Evolutionary conservation across 306 rosid genomes (phyloP).

Genomic region (Clitoria ternatea): DNA sequence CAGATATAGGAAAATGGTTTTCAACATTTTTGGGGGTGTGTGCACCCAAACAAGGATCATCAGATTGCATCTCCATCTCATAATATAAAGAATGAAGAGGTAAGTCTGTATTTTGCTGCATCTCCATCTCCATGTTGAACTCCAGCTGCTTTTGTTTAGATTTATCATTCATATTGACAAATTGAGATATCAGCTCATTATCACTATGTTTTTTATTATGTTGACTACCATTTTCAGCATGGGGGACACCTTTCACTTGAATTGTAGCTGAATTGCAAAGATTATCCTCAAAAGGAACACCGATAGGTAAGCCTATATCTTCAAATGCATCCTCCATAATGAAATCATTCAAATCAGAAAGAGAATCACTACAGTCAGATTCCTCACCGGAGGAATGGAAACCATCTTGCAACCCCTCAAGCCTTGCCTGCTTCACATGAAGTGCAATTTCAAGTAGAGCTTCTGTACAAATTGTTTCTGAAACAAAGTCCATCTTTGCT

Average conservation of each 20-base stretch:
- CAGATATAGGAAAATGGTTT: conserved; percentile 19
- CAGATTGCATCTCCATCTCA: conserved; percentile 38
- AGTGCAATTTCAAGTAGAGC: conserved; percentile 77
- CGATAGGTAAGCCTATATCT: conserved; percentile 62
- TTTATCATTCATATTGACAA: conserved; percentile 28
- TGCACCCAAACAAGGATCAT: conserved; percentile 26
- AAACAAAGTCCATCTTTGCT: conserved; percentile 37
- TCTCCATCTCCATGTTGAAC: conserved; percentile 26
- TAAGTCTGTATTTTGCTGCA: conserved; percentile 21
- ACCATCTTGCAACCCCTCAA: conserved; percentile 46
- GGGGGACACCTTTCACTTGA: conserved; percentile 42
- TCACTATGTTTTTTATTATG: conserved; percentile 25
- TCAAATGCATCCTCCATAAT: conserved; percentile 64
- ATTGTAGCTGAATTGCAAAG: conserved; percentile 28
- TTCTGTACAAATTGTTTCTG: conserved; percentile 39
- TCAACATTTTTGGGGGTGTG: conserved; percentile 10
- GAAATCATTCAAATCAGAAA: conserved; percentile 79
- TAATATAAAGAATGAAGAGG: conserved; percentile 27
- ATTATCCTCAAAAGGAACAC: conserved; percentile 26
- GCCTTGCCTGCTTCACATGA: conserved; percentile 64
- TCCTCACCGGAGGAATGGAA: conserved; percentile 33
- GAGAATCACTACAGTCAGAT: conserved; percentile 51
- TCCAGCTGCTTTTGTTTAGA: conserved; percentile 29
- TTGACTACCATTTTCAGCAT: conserved; percentile 24
- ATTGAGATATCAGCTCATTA: conserved; percentile 25